These are phyloP conservation scores for Xylaria acuta DNA, from an alignment of 495 filamentous ascomycete species.

Conservation along the genomic window DNA sequence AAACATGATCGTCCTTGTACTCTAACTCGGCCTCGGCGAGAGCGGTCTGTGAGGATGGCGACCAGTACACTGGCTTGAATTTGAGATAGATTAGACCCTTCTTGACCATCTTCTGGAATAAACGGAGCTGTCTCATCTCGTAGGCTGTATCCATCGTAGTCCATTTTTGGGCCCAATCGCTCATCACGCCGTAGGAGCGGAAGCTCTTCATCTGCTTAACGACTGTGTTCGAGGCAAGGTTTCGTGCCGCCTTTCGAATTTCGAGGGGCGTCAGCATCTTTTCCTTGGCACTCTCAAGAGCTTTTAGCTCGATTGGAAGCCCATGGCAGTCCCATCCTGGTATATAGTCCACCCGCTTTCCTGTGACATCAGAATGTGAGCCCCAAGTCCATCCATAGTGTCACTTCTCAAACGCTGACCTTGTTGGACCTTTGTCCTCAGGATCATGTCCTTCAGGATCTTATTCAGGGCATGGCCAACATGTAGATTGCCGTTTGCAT, in stretches of 20 bases:
- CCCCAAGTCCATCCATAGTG: slow-evolving; percentile 1
- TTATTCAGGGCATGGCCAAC: slow-evolving; percentile 99
- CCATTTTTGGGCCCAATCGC: slow-evolving; percentile 90
- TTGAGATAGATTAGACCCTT: slow-evolving; percentile 85
- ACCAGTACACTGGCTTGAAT: slow-evolving; percentile 97
- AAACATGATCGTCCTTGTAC: slow-evolving; percentile 85
- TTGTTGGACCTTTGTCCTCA: slow-evolving; percentile 76
- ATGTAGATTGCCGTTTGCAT: slow-evolving; percentile 94
- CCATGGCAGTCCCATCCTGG: slow-evolving; percentile 99
- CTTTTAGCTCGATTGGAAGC: slow-evolving; percentile 95
- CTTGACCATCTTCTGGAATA: slow-evolving; percentile 86
- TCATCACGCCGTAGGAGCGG: slow-evolving; percentile 85
- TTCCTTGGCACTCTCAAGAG: slow-evolving; percentile 64
- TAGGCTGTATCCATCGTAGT: slow-evolving; percentile 89
- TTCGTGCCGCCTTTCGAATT: slow-evolving; percentile 74
- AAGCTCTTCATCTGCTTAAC: slow-evolving; percentile 84
- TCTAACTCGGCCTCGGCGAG: slow-evolving; percentile 96
- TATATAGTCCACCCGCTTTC: slow-evolving; percentile 77
- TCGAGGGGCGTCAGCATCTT: slow-evolving; percentile 44
- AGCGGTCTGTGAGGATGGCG: slow-evolving; percentile 85
- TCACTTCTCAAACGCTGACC: slow-evolving; percentile 50
- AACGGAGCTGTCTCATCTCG: slow-evolving; percentile 81
- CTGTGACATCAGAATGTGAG: slow-evolving; percentile 34
- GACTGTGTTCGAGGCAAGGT: slow-evolving; percentile 76
- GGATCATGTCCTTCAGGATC: slow-evolving; percentile 91